Conservation (phyloP, 1,284 basidiomycete genomes). For the Peniophora sp. region DNA sequence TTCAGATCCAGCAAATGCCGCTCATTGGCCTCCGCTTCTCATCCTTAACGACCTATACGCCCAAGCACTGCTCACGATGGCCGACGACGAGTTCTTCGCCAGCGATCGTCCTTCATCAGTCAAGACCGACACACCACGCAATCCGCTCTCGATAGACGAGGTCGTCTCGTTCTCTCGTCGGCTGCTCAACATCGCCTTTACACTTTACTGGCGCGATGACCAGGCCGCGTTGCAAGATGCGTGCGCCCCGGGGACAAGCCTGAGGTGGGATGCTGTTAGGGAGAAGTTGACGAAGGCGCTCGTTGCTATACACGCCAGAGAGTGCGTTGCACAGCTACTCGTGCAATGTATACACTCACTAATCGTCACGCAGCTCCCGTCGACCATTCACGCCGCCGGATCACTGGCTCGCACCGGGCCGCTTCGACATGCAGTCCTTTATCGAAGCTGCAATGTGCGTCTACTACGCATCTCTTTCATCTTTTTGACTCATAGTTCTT, state of each 20-base stretch:
- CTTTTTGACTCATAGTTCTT: not conserved
- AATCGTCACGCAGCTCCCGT: conserved; percentile 55
- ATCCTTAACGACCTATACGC: conserved; percentile 82
- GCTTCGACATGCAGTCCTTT: conserved; percentile 79
- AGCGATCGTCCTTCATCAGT: conserved; percentile 14
- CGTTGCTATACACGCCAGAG: conserved; percentile 75
- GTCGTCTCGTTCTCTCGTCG: conserved; percentile 61
- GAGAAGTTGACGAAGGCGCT: conserved; percentile 71
- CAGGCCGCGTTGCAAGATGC: conserved; percentile 31
- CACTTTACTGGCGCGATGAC: conserved; percentile 72
- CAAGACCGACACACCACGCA: conserved; percentile 32
- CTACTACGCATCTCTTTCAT: not conserved
- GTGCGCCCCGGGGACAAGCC: conserved; percentile 34
- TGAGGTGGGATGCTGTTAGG: conserved; percentile 57
- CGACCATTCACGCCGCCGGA: conserved; percentile 71
- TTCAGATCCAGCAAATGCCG: conserved; percentile 36
- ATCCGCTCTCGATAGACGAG: conserved; percentile 82
- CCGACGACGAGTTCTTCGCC: conserved; percentile 94
- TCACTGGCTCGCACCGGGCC: conserved; percentile 83
- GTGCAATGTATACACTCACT: not conserved
- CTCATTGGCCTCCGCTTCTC: conserved; percentile 62
- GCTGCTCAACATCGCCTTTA: conserved; percentile 73
- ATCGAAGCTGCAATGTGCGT: conserved; percentile 82
- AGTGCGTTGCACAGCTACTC: conserved; percentile 70
- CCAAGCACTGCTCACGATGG: conserved; percentile 84